Conservation (phyloP, 192 early-diverging fungal species). For the Chytriomyces hyalinus region DNA sequence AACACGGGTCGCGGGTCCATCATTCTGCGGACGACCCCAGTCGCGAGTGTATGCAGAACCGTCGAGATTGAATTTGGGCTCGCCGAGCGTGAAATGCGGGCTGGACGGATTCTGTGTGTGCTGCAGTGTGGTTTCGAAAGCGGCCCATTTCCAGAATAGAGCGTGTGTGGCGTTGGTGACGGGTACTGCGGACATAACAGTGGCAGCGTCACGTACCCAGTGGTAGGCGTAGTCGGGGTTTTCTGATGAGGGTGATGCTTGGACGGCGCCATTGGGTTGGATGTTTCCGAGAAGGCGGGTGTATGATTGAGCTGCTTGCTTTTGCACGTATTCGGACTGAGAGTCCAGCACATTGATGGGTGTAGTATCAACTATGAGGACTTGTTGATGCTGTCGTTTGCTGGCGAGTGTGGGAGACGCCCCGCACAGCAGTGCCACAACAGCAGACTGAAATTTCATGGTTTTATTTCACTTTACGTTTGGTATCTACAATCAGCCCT, state of each 20-base stretch:
- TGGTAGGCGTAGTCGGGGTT: conserved; percentile 74
- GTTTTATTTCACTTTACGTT: too few species aligned
- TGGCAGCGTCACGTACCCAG: conserved; percentile 67
- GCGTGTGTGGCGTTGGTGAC: not conserved
- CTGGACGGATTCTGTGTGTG: not conserved
- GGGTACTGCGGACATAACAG: conserved; percentile 59
- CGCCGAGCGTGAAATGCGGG: conserved; percentile 52
- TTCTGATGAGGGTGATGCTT: conserved; percentile 20
- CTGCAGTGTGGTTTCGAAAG: conserved; percentile 41
- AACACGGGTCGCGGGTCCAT: conserved; percentile 66
- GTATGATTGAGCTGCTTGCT: not conserved
- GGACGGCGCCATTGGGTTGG: conserved; percentile 21
- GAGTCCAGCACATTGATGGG: too few species aligned
- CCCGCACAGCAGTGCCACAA: too few species aligned
- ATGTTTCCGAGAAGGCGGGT: conserved; percentile 30
- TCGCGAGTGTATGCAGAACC: conserved; percentile 49
- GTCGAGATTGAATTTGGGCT: conserved; percentile 70
- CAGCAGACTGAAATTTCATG: too few species aligned
- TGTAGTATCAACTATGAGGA: too few species aligned
- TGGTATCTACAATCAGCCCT: too few species aligned
- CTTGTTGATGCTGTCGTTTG: too few species aligned
- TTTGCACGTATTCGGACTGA: too few species aligned
- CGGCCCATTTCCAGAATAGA: conserved; percentile 46
- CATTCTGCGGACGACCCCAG: conserved; percentile 77
- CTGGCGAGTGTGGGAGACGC: too few species aligned